Percentiles rank a stretch among this genome's conserved stretches.
Evolutionary conservation across 2,329 filamentous ascomycete species (phyloP).

Genomic region (Colletotrichum viniferum): DNA sequence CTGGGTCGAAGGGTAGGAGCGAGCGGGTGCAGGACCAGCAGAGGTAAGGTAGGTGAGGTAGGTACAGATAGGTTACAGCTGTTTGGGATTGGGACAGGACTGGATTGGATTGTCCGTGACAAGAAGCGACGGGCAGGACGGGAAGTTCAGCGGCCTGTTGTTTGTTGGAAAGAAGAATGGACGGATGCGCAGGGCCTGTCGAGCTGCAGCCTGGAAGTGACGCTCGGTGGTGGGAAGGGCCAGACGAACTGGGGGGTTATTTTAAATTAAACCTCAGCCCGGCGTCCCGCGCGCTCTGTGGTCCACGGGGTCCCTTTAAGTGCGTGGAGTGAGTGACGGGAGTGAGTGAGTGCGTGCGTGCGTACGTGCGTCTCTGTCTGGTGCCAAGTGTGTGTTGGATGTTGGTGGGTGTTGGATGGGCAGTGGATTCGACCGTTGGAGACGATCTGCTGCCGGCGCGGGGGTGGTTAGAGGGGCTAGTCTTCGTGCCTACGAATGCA

Average conservation of each 20-base stretch:
- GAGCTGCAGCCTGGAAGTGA: constrained; percentile 19
- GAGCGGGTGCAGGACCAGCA: background rate
- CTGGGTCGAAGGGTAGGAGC: background rate
- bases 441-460: background rate
- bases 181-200: constrained; percentile 1
- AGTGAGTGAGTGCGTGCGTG: background rate
- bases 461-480: background rate
- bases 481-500: background rate
- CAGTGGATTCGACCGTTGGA: background rate
- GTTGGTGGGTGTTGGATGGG: background rate
- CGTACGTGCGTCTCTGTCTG: background rate
- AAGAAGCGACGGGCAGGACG: background rate
- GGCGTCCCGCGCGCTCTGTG: background rate
- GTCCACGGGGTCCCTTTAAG: constrained; percentile 8
- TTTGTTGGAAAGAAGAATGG: background rate
- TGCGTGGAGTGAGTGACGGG: background rate
- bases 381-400: background rate
- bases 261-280: constrained; percentile 17
- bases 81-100: background rate
- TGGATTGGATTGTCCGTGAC: background rate
- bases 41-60: background rate
- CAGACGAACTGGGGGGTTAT: constrained; percentile 20
- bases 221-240: constrained; percentile 16
- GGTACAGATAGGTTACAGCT: background rate
- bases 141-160: background rate